These are phyloP conservation scores for Letharia lupina DNA, from an alignment of 495 filamentous ascomycete genomes.

Conservation along the genomic window DNA sequence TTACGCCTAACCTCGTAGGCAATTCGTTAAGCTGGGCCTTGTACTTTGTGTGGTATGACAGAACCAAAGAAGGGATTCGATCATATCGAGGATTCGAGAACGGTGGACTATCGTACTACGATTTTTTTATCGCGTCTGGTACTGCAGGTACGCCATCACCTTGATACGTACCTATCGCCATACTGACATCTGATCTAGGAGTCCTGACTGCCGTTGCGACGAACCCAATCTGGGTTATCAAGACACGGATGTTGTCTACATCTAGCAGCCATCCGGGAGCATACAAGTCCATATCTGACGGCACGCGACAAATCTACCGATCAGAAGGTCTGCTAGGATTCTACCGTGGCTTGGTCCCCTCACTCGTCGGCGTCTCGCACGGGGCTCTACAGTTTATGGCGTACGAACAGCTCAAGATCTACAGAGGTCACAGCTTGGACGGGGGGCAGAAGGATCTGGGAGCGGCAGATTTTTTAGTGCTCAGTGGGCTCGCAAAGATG, in stretches of 20 bases:
- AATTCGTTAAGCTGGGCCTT: slow-evolving; percentile 86
- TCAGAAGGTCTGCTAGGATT: slow-evolving; percentile 69
- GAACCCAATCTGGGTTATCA: slow-evolving; percentile 97
- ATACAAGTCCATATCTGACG: slow-evolving; percentile 67
- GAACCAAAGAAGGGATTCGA: slow-evolving; percentile 43
- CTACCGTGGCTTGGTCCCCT: slow-evolving; percentile 74
- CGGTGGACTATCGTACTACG: slow-evolving; percentile 48
- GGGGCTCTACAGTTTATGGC: slow-evolving; percentile 94
- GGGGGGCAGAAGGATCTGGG: slow-evolving; percentile 40
- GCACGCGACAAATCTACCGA: slow-evolving; percentile 52
- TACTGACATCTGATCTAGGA: slow-evolving; percentile 31
- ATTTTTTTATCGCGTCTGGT: slow-evolving; percentile 79
- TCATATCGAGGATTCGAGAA: slow-evolving; percentile 5
- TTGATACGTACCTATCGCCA: not conserved
- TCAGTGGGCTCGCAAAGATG: slow-evolving; percentile 76
- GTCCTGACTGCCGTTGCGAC: slow-evolving; percentile 67
- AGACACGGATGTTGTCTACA: slow-evolving; percentile 91
- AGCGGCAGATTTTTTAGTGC: slow-evolving; percentile 66
- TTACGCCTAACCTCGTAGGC: slow-evolving; percentile 82
- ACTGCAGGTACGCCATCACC: slow-evolving; percentile 48
- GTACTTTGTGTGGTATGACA: slow-evolving; percentile 73
- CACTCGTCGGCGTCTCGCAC: slow-evolving; percentile 84
- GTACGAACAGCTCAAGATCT: slow-evolving; percentile 78
- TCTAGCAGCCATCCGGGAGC: slow-evolving; percentile 64
- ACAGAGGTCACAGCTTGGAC: slow-evolving; percentile 30